Conservation (phyloP, 1,284 basidiomycete genomes). For the Schizopora paradoxa region DNA sequence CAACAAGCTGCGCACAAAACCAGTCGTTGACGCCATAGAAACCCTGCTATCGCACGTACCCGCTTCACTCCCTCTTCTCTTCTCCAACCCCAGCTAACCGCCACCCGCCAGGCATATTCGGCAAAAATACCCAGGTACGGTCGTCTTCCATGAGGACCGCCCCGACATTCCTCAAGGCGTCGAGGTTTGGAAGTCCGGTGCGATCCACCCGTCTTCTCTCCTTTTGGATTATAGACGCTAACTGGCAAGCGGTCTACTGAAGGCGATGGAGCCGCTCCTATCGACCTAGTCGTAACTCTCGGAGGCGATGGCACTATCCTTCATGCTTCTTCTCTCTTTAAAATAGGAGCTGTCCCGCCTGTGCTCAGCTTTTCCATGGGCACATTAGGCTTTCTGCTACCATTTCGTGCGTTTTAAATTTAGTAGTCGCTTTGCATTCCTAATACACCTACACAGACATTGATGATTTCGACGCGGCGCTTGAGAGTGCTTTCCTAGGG, state of each 20-base stretch:
- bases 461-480: slow-evolving; percentile 71
- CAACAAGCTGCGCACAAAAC: slow-evolving; percentile 70
- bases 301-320: slow-evolving; percentile 96
- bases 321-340: slow-evolving; percentile 91
- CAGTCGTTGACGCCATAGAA: slow-evolving; percentile 68
- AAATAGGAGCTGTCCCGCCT: slow-evolving; percentile 83
- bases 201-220: slow-evolving; percentile 12
- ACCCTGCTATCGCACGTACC: slow-evolving; percentile 58
- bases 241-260: background rate
- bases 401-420: slow-evolving; percentile 69
- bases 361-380: slow-evolving; percentile 97
- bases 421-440: slow-evolving; percentile 2
- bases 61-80: background rate
- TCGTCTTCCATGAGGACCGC: slow-evolving; percentile 71
- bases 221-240: background rate
- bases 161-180: slow-evolving; percentile 61
- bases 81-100: background rate
- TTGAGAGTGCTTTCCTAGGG: slow-evolving; percentile 72
- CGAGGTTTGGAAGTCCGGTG: slow-evolving; percentile 60
- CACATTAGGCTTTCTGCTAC: slow-evolving; percentile 88
- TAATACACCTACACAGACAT: slow-evolving; percentile 48
- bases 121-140: slow-evolving; percentile 61
- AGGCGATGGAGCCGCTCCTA: slow-evolving; percentile 49
- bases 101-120: slow-evolving; percentile 50
- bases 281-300: slow-evolving; percentile 87